These are phyloP conservation scores for Apium graveolens DNA, from an alignment of 129 eudicot species.

Conservation along the genomic window DNA sequence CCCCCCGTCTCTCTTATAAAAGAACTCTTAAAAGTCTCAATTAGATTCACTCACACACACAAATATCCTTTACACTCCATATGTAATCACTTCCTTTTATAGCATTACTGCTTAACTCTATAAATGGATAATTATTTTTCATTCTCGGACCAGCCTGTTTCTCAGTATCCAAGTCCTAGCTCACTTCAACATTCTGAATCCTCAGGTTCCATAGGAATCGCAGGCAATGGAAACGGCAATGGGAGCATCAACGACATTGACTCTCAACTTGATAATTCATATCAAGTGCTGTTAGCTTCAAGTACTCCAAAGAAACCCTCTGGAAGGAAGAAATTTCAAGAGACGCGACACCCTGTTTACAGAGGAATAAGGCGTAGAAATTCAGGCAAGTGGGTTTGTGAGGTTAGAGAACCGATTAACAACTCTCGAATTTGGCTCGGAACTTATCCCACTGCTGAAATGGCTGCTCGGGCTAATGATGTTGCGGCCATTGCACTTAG, in stretches of 20 bases:
- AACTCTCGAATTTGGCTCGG: neutral
- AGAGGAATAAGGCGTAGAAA: neutral
- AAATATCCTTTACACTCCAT: neutral
- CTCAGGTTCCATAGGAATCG: neutral
- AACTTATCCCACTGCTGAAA: conserved; percentile 9
- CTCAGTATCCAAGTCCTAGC: neutral
- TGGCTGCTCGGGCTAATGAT: conserved; percentile 10
- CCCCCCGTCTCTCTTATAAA: neutral
- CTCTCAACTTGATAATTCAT: neutral
- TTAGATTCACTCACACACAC: neutral
- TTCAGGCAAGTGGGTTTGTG: conserved; percentile 9
- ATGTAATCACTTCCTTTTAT: neutral
- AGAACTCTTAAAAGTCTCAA: neutral
- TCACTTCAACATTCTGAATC: neutral
- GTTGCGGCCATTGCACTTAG: neutral
- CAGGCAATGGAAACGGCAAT: neutral
- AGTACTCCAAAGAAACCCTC: neutral
- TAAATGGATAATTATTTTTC: neutral
- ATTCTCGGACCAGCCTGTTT: neutral
- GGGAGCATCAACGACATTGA: neutral
- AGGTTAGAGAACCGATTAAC: neutral
- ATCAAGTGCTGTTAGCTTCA: conserved; percentile 1
- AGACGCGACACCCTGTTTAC: conserved; percentile 7
- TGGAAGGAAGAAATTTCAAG: conserved; percentile 1
- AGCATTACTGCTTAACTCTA: neutral